Evolutionary conservation across 1,139 yeast species (phyloP).

Genomic region (Sugiyamaella paludigena): DNA sequence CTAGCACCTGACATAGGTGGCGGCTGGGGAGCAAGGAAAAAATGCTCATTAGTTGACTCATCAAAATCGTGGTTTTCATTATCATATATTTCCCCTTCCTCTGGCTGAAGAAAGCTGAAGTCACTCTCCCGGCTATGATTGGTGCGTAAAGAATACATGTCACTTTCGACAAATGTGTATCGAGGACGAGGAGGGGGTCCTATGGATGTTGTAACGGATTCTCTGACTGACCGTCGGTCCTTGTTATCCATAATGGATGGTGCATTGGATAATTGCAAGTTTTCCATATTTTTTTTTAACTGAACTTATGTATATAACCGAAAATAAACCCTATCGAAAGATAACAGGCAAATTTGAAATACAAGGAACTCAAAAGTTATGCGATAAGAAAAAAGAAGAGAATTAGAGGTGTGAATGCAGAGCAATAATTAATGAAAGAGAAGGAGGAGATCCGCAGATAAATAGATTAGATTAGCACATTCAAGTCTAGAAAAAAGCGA

Average conservation of each 20-base stretch:
- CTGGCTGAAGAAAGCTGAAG: slow-evolving; percentile 20
- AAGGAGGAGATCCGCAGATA: no score
- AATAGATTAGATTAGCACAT: no score
- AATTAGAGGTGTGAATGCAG: no score
- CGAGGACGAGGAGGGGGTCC: slow-evolving; percentile 17
- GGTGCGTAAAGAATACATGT: slow-evolving; percentile 15
- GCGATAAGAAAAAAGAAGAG: no score
- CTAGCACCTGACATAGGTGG: slow-evolving; percentile 2
- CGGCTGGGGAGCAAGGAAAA: slow-evolving; percentile 4
- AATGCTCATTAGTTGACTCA: slow-evolving; percentile 11
- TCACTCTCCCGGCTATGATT: slow-evolving; percentile 18
- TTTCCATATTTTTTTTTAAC: no score
- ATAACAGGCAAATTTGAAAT: no score
- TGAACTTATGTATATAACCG: no score
- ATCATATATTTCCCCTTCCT: slow-evolving; percentile 13
- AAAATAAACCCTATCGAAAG: no score
- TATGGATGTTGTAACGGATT: slow-evolving; percentile 11
- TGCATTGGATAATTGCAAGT: background rate
- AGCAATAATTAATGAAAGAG: no score
- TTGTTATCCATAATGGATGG: slow-evolving; percentile 10
- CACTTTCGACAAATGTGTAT: slow-evolving; percentile 20
- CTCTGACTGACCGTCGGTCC: slow-evolving; percentile 17
- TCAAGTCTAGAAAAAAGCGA: no score
- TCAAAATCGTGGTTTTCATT: slow-evolving; percentile 10
- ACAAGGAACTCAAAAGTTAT: no score